Base-by-base conservation (phyloP, 2,329 filamentous ascomycete genomes). In the Pseudocercospora eumusae region DNA sequence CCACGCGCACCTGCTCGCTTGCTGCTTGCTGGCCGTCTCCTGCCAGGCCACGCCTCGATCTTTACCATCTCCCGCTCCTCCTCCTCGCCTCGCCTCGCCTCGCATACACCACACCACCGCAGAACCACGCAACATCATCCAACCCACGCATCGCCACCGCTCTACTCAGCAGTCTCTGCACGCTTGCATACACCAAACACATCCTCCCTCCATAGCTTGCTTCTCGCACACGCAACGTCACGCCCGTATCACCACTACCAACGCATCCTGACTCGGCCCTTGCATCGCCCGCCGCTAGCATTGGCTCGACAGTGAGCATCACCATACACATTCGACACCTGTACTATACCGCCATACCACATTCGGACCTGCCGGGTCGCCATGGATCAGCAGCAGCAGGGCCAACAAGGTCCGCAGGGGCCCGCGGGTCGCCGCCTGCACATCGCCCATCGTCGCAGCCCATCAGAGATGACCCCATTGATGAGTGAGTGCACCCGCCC, bases 401-500 rank as follows among this genome's bases (percentile, higher is more conserved):
- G 75, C 65, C 76, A 82, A 76, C 74, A 71, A 60, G 76, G 75
- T 64, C 77, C 78, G 53, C 77, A 79, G 73, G 92, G 92, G 71
- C 91, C 91, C 73, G 81, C 88, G 76, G 92, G 92, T 75, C 92
- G 93, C 76, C 89, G 93, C 77, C 86, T 98, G 77, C 93, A 98
- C 82, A 97, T 98, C 80, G 93, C 93, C 74, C 93, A 98, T 83
- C 90, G 93, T 76, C 89, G 93, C 79, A 97, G 92, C 81, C 95
- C 93, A 68, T 98, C 95, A 70, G 95, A 98, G 84, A 84, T 98
- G 79, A 98, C 93, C 63, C 95, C 93, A 68, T 82, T 98, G 79
- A 96, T 98, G 91, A 96, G 92, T 92, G 91, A 87, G 91, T 92
- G 44, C n/a, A 42, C 50, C 25, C 25, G 9, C 4, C 40, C 20